Evolutionary conservation across 768 basidiomycete genomes (phyloP).

Genomic region (Xerocomus potaroensis): DNA sequence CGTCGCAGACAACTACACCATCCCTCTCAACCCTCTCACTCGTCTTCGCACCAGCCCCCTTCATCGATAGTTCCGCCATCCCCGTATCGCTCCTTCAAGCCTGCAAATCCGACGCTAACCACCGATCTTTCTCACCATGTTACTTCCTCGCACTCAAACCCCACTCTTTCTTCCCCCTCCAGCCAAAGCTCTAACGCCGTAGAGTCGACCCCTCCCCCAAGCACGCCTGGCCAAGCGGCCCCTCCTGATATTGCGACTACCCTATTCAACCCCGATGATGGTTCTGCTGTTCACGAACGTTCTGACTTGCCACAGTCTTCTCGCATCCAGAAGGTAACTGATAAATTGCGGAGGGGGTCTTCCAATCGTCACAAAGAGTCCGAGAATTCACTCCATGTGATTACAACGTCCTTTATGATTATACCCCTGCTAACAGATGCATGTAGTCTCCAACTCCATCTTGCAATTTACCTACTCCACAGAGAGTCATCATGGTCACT

Average conservation of each 20-base stretch:
- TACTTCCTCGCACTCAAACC: conserved; percentile 43
- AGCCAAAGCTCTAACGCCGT: conserved; percentile 58
- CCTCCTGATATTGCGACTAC: conserved; percentile 40
- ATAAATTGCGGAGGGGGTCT: conserved; percentile 28
- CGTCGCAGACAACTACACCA: conserved; percentile 14
- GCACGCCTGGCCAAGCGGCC: conserved; percentile 51
- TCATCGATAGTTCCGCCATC: conserved; percentile 23
- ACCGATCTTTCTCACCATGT: conserved; percentile 34
- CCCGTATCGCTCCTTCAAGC: conserved; percentile 17
- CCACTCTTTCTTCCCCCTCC: conserved; percentile 65
- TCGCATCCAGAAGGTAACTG: conserved; percentile 32
- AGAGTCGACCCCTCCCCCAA: conserved; percentile 69
- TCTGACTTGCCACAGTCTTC: conserved; percentile 25
- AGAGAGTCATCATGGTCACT: conserved; percentile 58
- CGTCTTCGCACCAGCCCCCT: conserved; percentile 21
- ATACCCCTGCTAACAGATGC: conserved; percentile 9
- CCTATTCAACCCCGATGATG: conserved; percentile 36
- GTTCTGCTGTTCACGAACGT: conserved; percentile 29
- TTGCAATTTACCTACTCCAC: conserved; percentile 29
- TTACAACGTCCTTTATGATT: conserved; percentile 1
- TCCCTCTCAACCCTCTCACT: conserved; percentile 23
- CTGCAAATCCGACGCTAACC: conserved; percentile 30
- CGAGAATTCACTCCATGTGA: conserved; percentile 25
- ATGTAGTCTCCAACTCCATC: conserved; percentile 30
- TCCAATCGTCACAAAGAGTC: conserved; percentile 26